Evolutionary conservation across 208 protist species (phyloP).

Genomic region (Acanthamoeba healyi): DNA sequence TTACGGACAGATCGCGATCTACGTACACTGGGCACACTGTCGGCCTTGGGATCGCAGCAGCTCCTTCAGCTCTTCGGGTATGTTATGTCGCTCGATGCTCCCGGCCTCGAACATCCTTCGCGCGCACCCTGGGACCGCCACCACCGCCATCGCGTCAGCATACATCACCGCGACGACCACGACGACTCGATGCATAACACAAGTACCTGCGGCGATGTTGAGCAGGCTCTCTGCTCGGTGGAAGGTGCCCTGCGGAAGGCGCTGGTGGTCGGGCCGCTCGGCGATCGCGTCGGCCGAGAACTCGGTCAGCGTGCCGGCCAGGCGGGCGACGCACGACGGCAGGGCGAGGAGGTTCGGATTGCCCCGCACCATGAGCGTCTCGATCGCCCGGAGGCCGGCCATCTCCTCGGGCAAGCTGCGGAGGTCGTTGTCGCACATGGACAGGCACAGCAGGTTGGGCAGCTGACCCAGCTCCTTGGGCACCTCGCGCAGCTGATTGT

Average conservation of each 20-base stretch:
- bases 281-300: neutral
- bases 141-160: neutral
- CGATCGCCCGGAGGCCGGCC: neutral
- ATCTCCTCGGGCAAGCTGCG: constrained; percentile 11
- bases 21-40: constrained; percentile 37
- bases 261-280: neutral
- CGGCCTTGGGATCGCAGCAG: neutral
- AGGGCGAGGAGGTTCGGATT: neutral
- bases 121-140: neutral
- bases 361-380: constrained; percentile 1
- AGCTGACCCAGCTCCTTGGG: constrained; percentile 6
- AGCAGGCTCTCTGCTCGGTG: neutral
- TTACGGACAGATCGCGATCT: neutral
- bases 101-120: neutral
- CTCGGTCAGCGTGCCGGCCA: neutral
- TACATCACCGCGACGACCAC: neutral
- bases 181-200: neutral
- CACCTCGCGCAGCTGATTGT: neutral
- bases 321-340: neutral
- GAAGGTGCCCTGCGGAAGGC: neutral
- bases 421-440: neutral
- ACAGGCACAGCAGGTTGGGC: constrained; percentile 44
- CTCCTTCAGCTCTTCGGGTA: constrained; percentile 25
- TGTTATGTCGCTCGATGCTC: neutral
- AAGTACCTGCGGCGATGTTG: neutral